Base-by-base conservation (phyloP, 805 yeast genomes). In the Isabelozyma rhagii region DNA sequence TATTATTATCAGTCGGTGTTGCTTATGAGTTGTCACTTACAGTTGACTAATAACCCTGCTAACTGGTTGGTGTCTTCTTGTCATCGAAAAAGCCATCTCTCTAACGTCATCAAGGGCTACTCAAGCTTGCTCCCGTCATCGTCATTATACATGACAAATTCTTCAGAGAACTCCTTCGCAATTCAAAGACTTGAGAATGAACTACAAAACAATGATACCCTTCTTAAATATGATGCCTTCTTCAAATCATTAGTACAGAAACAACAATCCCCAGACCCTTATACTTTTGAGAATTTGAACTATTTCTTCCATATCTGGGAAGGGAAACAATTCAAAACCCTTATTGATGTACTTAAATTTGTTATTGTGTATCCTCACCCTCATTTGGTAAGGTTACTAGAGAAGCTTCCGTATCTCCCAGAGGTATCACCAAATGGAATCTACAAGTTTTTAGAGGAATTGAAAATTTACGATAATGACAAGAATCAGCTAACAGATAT, bases 351-450 rank as follows among this genome's bases (percentile, higher is more conserved):
- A 6, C 47, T 72, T 52, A 69, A 69, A 51, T 63, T 59, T 39
- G 59, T 58, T 5, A 47, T 65, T 1, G 51, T 68, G 8, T 71
- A 68, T 49, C 77, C 78, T 1, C 74, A 71, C 51, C 57, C 44
- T 41, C 14, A n/a, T 15, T 13, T 41, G 11, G 18, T 41, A 9
- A n/a, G 6, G 11, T 9, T 15, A 11, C 28, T 41, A 11, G 3
- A 17, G 15, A 39, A 39, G 21, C 8, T 39, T 13, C 10, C 41
- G 7, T 13, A 39, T 14, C 21, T 39, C 3, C 41, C 10, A 15
- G 44, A 18, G 8, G 31, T 52, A 13, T 13, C 53, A 3, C 55
- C 63, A 1, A 45, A 44, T 8, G 45, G 41, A 8, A 43, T 57
- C 5, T 49, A 55, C 25, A 31, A 38, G 3, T 48, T 64, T 15